Evolutionary conservation across 176 grass and related monocot species (phyloP), one percentile per base, ranked within the genome.

Genomic region (Aegilops speltoides): DNA sequence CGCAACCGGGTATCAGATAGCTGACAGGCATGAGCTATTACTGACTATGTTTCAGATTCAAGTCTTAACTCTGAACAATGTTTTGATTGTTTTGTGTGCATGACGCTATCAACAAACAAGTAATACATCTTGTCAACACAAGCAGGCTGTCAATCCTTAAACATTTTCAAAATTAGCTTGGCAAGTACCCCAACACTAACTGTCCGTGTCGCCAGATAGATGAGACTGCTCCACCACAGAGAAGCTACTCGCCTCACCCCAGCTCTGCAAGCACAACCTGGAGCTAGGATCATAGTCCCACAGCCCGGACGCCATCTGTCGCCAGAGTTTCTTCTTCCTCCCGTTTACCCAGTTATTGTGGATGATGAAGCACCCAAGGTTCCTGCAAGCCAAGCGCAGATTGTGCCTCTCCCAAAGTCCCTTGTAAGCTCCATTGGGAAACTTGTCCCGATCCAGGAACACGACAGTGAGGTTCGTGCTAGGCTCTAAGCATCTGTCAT

Each of bases 331-430:
- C 70, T 83, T 94, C 62, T 80, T 93, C 82, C 97, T 91, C 43
- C 92, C 90, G 7, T 59, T 88, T 60, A 94, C 90, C 94, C 97
- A 98, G 73, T 98, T 98, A 73, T 98, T 96, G 85, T 98, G 97
- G 22, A 98, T 57, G 41, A 96, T 79, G 17, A 91, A 88, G 64
- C 92, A 98, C 11, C 90, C 92, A 15, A 94, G 38, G 3, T 86
- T 83, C 40, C 10, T 78, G 74, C 97, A 96, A 46, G 64, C 33
- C 17, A 74, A 91, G 1, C 9, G 82, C 20, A 96, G 24, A 34
- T 87, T 76, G 13, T 4, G 59, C 82, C 86, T 88, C 68, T 90
- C 90, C 97, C 94, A 96, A 6, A 96, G 68, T 6, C 86, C 79
- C 36, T 79, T 88, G 65, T 98, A 98, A 68, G 97, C 93, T 85